Evolutionary conservation across 2,329 filamentous ascomycete genomes (phyloP).

Genomic region (Fusarium avenaceum): DNA sequence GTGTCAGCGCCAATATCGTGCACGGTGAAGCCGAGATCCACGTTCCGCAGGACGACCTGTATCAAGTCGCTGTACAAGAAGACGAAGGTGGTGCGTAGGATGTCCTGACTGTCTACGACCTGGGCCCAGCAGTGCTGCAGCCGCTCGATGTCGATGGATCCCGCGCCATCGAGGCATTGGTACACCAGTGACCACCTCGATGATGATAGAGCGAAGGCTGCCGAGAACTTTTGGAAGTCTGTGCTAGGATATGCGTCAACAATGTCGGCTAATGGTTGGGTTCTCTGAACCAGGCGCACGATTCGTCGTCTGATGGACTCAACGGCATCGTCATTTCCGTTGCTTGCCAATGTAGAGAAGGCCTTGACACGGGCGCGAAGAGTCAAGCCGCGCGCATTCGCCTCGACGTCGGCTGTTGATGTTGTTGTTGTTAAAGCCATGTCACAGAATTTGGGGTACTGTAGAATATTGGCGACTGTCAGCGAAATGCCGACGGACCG

Average conservation of each 20-base stretch:
- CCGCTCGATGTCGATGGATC: slow-evolving; percentile 11
- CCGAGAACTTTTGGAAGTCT: slow-evolving; percentile 19
- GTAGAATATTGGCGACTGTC: slow-evolving; percentile 19
- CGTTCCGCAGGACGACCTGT: slow-evolving; percentile 17
- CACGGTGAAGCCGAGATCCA: slow-evolving; percentile 14
- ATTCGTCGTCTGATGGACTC: slow-evolving; percentile 14
- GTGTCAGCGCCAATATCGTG: slow-evolving; percentile 12
- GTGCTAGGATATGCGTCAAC: slow-evolving; percentile 14
- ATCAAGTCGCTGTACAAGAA: slow-evolving; percentile 13
- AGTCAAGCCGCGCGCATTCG: slow-evolving; percentile 4
- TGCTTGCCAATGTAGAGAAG: slow-evolving; percentile 13
- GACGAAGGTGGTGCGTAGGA: slow-evolving; percentile 18
- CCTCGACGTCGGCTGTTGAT: slow-evolving; percentile 11
- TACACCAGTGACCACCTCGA: slow-evolving; percentile 17
- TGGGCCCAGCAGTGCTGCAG: slow-evolving; percentile 16
- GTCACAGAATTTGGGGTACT: slow-evolving; percentile 16
- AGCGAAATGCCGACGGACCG: slow-evolving; percentile 14
- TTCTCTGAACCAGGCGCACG: slow-evolving; percentile 7
- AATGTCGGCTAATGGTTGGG: slow-evolving; percentile 12
- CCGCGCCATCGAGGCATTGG: slow-evolving; percentile 14
- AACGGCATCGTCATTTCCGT: slow-evolving; percentile 12
- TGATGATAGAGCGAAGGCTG: slow-evolving; percentile 17
- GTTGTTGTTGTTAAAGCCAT: slow-evolving; percentile 16
- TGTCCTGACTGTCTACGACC: slow-evolving; percentile 15
- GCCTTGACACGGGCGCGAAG: slow-evolving; percentile 5